These are phyloP conservation scores for Talaromyces piceae DNA, from an alignment of 2,329 filamentous ascomycete genomes.

Conservation along the genomic window DNA sequence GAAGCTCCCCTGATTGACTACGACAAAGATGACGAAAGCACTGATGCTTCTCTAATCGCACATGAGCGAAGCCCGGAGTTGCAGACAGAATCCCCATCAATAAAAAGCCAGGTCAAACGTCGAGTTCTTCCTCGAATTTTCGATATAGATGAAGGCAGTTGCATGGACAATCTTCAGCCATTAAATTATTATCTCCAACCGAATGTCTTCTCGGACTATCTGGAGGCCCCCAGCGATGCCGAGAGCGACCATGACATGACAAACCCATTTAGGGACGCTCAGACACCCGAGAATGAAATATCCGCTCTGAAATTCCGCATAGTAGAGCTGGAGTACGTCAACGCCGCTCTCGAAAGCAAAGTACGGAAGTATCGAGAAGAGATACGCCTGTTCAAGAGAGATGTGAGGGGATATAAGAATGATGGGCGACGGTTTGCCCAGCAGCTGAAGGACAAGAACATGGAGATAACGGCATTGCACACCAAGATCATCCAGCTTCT, in stretches of 20 bases:
- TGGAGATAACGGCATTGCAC: constrained; percentile 22
- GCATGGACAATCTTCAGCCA: neutral
- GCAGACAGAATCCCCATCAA: neutral
- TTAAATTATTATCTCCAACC: neutral
- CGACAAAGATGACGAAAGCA: neutral
- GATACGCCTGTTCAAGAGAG: constrained; percentile 43
- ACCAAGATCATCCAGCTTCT: constrained; percentile 17
- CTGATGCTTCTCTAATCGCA: neutral
- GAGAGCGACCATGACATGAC: neutral
- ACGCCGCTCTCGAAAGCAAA: constrained; percentile 11
- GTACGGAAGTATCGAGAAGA: constrained; percentile 39
- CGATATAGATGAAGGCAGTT: too few relatives aligned
- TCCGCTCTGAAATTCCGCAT: constrained; percentile 11
- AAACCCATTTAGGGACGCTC: constrained; percentile 1
- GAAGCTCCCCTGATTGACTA: neutral
- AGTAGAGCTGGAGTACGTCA: constrained; percentile 28
- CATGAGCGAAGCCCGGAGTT: neutral
- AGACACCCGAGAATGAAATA: constrained; percentile 5
- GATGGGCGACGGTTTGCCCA: constrained; percentile 22
- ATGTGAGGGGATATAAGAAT: constrained; percentile 41
- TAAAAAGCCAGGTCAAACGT: too few relatives aligned
- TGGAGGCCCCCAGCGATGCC: neutral
- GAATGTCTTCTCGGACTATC: neutral
- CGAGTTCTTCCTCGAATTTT: too few relatives aligned
- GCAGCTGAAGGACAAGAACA: constrained; percentile 16